Conservation (phyloP, 2,329 filamentous ascomycete genomes). For the Aspergillus sp. region DNA sequence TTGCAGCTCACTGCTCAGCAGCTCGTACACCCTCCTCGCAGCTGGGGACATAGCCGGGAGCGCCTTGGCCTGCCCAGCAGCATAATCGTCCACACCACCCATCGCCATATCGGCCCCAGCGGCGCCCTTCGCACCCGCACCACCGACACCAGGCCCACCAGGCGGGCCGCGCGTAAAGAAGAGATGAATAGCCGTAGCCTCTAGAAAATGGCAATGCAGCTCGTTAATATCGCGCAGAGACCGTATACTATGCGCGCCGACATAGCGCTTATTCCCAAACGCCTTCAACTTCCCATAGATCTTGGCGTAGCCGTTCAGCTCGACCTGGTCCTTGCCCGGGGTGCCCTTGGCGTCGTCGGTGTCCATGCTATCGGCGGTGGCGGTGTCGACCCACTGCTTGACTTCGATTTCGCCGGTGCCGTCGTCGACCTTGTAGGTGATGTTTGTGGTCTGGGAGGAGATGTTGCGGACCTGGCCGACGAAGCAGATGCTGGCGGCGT, state of each 20-base stretch:
- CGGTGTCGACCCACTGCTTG: slow-evolving; percentile 42
- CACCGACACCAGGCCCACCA: slow-evolving; percentile 36
- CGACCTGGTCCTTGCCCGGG: slow-evolving; percentile 46
- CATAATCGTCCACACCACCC: slow-evolving; percentile 26
- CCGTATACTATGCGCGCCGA: slow-evolving; percentile 72
- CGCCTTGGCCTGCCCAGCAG: slow-evolving; percentile 20
- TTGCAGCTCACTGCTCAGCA: slow-evolving; percentile 57
- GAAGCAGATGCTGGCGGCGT: slow-evolving; percentile 69
- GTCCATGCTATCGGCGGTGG: slow-evolving; percentile 36
- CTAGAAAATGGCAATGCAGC: slow-evolving; percentile 82
- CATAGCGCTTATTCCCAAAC: slow-evolving; percentile 73
- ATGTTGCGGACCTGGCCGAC: slow-evolving; percentile 86
- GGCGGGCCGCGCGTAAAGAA: slow-evolving; percentile 64
- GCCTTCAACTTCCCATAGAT: slow-evolving; percentile 76
- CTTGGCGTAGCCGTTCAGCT: slow-evolving; percentile 70
- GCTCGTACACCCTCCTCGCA: slow-evolving; percentile 63
- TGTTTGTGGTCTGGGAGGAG: slow-evolving; percentile 77
- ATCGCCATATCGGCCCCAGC: slow-evolving; percentile 16
- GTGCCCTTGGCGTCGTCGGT: slow-evolving; percentile 31
- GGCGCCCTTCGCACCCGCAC: slow-evolving; percentile 32
- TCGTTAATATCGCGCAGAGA: slow-evolving; percentile 81
- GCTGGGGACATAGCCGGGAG: slow-evolving; percentile 43
- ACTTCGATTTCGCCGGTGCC: slow-evolving; percentile 84
- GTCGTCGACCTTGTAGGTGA: slow-evolving; percentile 89
- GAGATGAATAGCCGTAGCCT: slow-evolving; percentile 81